Base-by-base conservation (phyloP, 768 basidiomycete genomes). In the Lactarius hengduanensis region DNA sequence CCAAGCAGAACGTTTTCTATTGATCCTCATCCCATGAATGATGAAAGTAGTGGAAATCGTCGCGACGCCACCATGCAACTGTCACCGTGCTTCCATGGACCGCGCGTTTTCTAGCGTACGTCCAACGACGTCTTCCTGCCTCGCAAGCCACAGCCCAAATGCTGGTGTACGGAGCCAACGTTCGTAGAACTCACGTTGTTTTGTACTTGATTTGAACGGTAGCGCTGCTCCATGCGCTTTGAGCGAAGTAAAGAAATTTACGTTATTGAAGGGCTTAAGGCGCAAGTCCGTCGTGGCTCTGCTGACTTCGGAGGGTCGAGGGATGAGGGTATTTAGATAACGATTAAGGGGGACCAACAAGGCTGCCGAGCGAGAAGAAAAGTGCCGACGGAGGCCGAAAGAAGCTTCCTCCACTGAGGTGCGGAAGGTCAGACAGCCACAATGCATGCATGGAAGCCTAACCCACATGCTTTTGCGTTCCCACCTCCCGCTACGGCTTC, bases 301-400 rank as follows among this genome's bases (percentile, higher is more conserved):
- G 38, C 73, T 70, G 3, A 66, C 53, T 71, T 87, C 86, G 9
- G 80, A 76, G 7, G 86, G 88, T 22, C 86, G 82, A 65, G 92
- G 92, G 75, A 95, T 92, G 57, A 96, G 83, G 1, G 89, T 89
- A 66, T 91, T 90, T 50, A 98, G 86, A 79, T 98, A 98, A 70
- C 96, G 86, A 71, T 96, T 89, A 5, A 98, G 82, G 0, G 96
- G 96, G 2, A 92, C 88, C 26, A 98, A 84, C 67, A 98, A 81
- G 62, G 89, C 89, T 22, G 89, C 91, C 1, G 96, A 94, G 55
- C 96, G 83, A 47, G 90, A 85, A 61, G 86, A 86, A 74, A 98
- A 94, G 73, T 98, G 94, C 56, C 86, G 81, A 28, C 92, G 86
- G 15, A 96, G 80, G 62, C 78, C 82, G 61, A 86, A 83, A 61